These are phyloP conservation scores for Chaetomiaceae sp. DNA, from an alignment of 2,329 filamentous ascomycete genomes.

Conservation along the genomic window DNA sequence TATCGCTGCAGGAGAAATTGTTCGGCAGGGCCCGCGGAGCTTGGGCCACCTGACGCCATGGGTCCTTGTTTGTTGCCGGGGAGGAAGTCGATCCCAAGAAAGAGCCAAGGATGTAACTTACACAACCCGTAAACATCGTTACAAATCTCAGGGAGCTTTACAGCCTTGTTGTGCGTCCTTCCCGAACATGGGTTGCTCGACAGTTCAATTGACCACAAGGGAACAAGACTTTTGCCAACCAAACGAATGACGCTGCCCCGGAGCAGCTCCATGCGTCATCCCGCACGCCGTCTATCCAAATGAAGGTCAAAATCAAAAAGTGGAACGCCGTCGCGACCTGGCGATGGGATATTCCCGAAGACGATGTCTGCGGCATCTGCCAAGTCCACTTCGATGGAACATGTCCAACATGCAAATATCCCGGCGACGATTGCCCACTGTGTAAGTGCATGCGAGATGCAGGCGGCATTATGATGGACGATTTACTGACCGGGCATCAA, in stretches of 20 bases:
- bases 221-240: no score
- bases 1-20: neutral
- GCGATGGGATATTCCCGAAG: conserved; percentile 96
- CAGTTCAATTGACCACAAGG: no score
- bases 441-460: conserved; percentile 50
- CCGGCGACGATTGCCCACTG: conserved; percentile 90
- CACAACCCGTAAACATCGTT: no score
- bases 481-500: conserved; percentile 7
- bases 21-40: conserved; percentile 5
- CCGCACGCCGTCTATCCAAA: conserved; percentile 34
- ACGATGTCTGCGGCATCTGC: conserved; percentile 98
- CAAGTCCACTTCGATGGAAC: conserved; percentile 97
- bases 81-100: no score
- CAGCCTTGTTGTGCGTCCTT: no score
- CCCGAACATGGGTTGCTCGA: no score
- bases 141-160: no score
- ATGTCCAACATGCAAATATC: conserved; percentile 96
- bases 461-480: neutral
- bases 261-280: neutral
- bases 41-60: conserved; percentile 14
- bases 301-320: conserved; percentile 93
- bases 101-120: no score
- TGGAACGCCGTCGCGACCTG: conserved; percentile 95
- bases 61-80: neutral
- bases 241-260: no score